These are phyloP conservation scores for Neofusicoccum parvum DNA, from an alignment of 2,329 filamentous ascomycete species.

Conservation along the genomic window DNA sequence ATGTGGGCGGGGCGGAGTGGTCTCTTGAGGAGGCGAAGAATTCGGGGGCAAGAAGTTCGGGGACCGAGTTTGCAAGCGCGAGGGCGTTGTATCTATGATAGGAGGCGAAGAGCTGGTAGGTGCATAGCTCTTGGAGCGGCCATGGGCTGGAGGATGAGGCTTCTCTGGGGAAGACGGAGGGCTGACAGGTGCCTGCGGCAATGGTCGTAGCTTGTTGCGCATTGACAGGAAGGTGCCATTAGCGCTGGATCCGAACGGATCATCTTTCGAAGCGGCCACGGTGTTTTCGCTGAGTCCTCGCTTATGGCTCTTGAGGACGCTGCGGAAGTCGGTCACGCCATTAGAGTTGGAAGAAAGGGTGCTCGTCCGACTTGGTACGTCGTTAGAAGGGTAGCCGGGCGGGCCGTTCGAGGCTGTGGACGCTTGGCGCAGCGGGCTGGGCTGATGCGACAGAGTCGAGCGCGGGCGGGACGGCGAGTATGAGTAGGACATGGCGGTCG, in stretches of 20 bases:
- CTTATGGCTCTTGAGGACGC: constrained; percentile 60
- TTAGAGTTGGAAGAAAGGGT: constrained; percentile 74
- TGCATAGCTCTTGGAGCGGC: constrained; percentile 44
- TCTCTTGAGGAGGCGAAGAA: not conserved
- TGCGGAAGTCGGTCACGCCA: constrained; percentile 62
- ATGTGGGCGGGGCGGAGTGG: not conserved
- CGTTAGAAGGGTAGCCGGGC: constrained; percentile 39
- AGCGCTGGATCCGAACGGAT: constrained; percentile 49
- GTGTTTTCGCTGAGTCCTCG: constrained; percentile 75
- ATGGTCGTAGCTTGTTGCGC: constrained; percentile 57
- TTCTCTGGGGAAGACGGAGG: constrained; percentile 33
- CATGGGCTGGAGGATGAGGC: constrained; percentile 27
- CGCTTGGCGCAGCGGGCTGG: constrained; percentile 59
- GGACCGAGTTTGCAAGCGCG: not conserved
- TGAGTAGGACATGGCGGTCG: constrained; percentile 37
- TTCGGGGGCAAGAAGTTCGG: not conserved
- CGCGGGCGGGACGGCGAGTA: constrained; percentile 37
- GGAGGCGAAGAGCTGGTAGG: constrained; percentile 5
- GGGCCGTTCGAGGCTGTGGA: constrained; percentile 74
- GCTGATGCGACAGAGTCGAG: constrained; percentile 41
- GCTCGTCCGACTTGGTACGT: constrained; percentile 62
- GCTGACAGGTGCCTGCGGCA: constrained; percentile 32
- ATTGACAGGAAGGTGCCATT: constrained; percentile 70
- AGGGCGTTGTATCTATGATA: not conserved
- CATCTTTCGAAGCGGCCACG: constrained; percentile 44